These are phyloP conservation scores for Calonectria henricotiae DNA, from an alignment of 2,329 filamentous ascomycete species.

Conservation along the genomic window DNA sequence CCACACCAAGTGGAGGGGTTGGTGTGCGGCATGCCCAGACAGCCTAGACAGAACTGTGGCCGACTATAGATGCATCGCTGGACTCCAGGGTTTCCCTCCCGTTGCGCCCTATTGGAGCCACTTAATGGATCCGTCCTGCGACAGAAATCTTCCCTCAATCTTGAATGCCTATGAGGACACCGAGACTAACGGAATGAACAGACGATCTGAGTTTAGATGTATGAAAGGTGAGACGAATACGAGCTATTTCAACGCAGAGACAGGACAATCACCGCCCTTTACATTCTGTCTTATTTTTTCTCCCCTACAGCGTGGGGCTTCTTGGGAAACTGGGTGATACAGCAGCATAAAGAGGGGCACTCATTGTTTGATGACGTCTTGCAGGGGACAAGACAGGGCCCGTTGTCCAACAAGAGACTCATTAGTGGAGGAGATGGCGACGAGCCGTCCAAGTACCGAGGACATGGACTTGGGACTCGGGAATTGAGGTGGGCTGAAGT, in stretches of 20 bases:
- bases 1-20: constrained; percentile 52
- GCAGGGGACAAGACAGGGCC: constrained; percentile 34
- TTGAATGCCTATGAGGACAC: constrained; percentile 40
- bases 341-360: constrained; percentile 36
- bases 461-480: constrained; percentile 54
- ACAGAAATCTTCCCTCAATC: constrained; percentile 46
- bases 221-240: constrained; percentile 34
- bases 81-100: constrained; percentile 44
- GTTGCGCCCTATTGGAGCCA: constrained; percentile 44
- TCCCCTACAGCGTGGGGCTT: constrained; percentile 21
- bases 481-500: constrained; percentile 39
- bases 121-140: constrained; percentile 34
- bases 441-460: constrained; percentile 50
- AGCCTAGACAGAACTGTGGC: constrained; percentile 47
- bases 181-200: constrained; percentile 41
- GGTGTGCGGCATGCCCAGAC: constrained; percentile 48
- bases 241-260: constrained; percentile 39
- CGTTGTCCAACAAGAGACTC: constrained; percentile 39
- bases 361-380: constrained; percentile 41
- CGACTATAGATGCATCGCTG: constrained; percentile 47
- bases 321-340: constrained; percentile 33
- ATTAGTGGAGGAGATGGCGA: constrained; percentile 39
- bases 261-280: constrained; percentile 39
- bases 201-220: constrained; percentile 36
- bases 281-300: constrained; percentile 34